A percentile compares a stretch with the other conserved stretches of the same genome.
phyloP scores from a whole-genome alignment of 257 asterid genomes.

The Solanum raphanifolium region DNA sequence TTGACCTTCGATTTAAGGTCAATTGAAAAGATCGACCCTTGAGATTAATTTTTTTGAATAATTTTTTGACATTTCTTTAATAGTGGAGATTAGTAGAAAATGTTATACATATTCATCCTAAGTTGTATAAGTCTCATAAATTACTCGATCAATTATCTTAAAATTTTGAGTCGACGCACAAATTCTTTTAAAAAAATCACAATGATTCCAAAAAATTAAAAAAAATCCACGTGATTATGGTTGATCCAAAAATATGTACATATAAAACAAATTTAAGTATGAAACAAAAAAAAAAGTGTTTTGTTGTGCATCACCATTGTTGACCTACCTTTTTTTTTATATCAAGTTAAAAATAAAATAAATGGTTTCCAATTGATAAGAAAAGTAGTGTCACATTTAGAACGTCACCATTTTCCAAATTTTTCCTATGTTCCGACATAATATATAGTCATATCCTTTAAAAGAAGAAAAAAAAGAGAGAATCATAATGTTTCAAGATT shows the following conservation, averaged over 20 bases:
- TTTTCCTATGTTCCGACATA: neutral
- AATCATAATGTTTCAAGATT: neutral
- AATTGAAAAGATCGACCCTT: neutral
- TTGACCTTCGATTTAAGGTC: neutral
- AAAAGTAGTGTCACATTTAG: neutral
- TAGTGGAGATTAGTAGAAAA: too few relatives aligned
- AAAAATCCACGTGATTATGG: too few relatives aligned
- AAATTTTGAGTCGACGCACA: too few relatives aligned
- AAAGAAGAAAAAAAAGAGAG: too few relatives aligned
- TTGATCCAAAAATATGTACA: neutral
- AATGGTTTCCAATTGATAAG: neutral
- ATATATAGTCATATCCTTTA: too few relatives aligned
- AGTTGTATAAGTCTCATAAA: too few relatives aligned
- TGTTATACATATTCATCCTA: too few relatives aligned
- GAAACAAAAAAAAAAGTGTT: neutral
- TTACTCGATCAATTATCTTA: too few relatives aligned
- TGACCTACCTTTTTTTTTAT: too few relatives aligned
- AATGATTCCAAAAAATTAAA: neutral
- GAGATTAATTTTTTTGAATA: neutral
- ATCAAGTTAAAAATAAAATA: neutral
- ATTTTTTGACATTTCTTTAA: too few relatives aligned
- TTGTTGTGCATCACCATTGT: neutral
- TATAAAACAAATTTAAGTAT: neutral
- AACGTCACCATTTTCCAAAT: neutral
- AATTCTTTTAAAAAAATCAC: neutral